Percentiles rank a stretch among this genome's conserved stretches.
phyloP scores from a whole-genome alignment of 257 asterid species.

The Cynanchum wilfordii region DNA sequence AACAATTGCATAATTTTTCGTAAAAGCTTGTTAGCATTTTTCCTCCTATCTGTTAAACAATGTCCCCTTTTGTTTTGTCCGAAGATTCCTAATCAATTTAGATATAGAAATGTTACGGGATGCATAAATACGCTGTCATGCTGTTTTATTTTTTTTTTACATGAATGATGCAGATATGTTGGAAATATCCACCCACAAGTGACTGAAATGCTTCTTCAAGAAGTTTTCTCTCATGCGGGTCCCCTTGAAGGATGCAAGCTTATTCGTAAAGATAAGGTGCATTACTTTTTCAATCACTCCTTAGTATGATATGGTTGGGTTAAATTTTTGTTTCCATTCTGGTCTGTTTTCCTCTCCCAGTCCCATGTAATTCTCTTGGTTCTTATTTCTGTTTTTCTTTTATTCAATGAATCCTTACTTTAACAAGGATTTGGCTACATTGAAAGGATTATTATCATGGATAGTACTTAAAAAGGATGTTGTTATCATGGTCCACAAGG shows the following conservation, averaged over 20 bases:
- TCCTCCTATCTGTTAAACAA: background rate
- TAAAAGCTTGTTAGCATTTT: background rate
- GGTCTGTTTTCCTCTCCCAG: background rate
- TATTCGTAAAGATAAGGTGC: constrained; percentile 78
- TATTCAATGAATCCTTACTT: too few species aligned
- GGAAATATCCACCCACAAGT: constrained; percentile 85
- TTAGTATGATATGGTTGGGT: background rate
- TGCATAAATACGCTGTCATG: background rate
- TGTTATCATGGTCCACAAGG: too few species aligned
- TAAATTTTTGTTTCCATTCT: background rate
- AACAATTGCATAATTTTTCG: background rate
- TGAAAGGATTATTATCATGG: too few species aligned
- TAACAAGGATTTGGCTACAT: too few species aligned
- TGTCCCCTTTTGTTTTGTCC: background rate
- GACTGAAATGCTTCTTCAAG: constrained; percentile 83
- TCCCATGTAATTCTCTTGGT: too few species aligned
- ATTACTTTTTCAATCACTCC: background rate
- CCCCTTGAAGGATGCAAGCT: constrained; percentile 90
- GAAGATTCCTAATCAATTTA: background rate
- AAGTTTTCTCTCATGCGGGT: constrained; percentile 70
- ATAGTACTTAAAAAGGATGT: too few species aligned
- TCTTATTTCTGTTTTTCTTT: too few species aligned
- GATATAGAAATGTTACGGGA: background rate
- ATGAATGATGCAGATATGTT: constrained; percentile 53
- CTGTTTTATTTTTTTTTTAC: background rate